Conservation (phyloP, 345 rosid genomes). For the Rubroshorea leprosula region DNA sequence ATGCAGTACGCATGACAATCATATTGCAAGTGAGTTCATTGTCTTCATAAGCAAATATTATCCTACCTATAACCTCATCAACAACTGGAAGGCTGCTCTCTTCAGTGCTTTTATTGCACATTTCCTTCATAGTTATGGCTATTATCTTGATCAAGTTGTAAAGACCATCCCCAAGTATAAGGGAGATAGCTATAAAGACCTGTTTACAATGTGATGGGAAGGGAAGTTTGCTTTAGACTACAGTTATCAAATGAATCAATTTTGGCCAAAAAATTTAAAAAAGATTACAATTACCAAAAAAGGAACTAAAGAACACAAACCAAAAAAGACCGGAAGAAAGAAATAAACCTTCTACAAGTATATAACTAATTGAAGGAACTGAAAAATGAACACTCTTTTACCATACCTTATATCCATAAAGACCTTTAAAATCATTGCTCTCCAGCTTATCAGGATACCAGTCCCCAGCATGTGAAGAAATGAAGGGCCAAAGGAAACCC, state of each 20-base stretch:
- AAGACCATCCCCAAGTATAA: slow-evolving; percentile 90
- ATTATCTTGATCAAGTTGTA: slow-evolving; percentile 84
- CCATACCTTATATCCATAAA: slow-evolving; percentile 84
- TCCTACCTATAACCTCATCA: slow-evolving; percentile 49
- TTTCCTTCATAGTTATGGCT: slow-evolving; percentile 48
- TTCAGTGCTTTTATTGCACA: slow-evolving; percentile 49
- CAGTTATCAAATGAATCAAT: too few species aligned
- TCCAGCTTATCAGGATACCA: slow-evolving; percentile 87
- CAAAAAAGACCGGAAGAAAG: neutral
- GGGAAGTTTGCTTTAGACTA: slow-evolving; percentile 7
- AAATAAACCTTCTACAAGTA: slow-evolving; percentile 6
- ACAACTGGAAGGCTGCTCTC: slow-evolving; percentile 48
- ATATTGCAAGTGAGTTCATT: neutral
- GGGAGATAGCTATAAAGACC: slow-evolving; percentile 86
- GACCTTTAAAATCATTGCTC: slow-evolving; percentile 84
- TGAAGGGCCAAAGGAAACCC: slow-evolving; percentile 88
- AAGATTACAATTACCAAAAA: too few species aligned
- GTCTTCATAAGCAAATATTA: neutral
- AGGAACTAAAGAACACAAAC: neutral
- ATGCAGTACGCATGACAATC: too few species aligned
- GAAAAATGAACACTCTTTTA: neutral
- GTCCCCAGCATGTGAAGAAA: slow-evolving; percentile 67
- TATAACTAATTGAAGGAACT: neutral
- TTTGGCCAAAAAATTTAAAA: too few species aligned
- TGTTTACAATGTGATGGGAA: slow-evolving; percentile 19